Evolutionary conservation across 768 basidiomycete species (phyloP).

Genomic region (Royoungia palumana): DNA sequence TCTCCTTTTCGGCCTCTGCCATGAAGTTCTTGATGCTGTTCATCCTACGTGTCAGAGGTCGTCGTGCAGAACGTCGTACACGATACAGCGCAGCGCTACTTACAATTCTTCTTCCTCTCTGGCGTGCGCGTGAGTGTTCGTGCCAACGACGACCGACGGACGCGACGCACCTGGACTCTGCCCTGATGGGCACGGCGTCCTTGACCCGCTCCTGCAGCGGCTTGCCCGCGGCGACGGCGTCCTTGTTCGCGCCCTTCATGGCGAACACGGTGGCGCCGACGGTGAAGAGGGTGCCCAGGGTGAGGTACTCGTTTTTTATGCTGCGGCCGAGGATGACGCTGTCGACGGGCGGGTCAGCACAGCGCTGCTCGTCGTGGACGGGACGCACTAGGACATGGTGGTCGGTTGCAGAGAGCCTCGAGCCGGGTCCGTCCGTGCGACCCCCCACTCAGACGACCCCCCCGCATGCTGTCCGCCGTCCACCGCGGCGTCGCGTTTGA

Average conservation of each 20-base stretch:
- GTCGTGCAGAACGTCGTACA: slow-evolving; percentile 26
- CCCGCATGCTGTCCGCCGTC: slow-evolving; percentile 44
- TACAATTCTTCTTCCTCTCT: slow-evolving; percentile 89
- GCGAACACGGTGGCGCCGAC: slow-evolving; percentile 54
- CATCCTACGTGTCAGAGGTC: slow-evolving; percentile 44
- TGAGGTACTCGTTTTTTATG: slow-evolving; percentile 79
- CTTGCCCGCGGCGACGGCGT: slow-evolving; percentile 35
- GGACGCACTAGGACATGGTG: slow-evolving; percentile 44
- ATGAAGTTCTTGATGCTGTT: slow-evolving; percentile 78
- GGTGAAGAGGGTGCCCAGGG: slow-evolving; percentile 61
- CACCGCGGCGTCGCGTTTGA: slow-evolving; percentile 78
- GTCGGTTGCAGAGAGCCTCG: neutral
- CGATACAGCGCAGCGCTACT: slow-evolving; percentile 32
- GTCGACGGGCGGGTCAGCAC: slow-evolving; percentile 7
- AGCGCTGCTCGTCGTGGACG: neutral
- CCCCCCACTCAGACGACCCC: slow-evolving; percentile 25
- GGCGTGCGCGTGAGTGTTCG: slow-evolving; percentile 7
- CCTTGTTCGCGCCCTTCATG: slow-evolving; percentile 55
- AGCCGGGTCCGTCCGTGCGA: slow-evolving; percentile 22
- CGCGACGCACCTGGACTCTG: slow-evolving; percentile 63
- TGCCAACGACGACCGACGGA: neutral
- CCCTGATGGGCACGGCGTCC: slow-evolving; percentile 60
- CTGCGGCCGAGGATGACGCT: slow-evolving; percentile 78
- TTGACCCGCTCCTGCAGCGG: slow-evolving; percentile 56
- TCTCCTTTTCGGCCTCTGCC: slow-evolving; percentile 78